Evolutionary conservation across 192 early-diverging fungal species (phyloP).

Genomic region (Coemansia sp.): DNA sequence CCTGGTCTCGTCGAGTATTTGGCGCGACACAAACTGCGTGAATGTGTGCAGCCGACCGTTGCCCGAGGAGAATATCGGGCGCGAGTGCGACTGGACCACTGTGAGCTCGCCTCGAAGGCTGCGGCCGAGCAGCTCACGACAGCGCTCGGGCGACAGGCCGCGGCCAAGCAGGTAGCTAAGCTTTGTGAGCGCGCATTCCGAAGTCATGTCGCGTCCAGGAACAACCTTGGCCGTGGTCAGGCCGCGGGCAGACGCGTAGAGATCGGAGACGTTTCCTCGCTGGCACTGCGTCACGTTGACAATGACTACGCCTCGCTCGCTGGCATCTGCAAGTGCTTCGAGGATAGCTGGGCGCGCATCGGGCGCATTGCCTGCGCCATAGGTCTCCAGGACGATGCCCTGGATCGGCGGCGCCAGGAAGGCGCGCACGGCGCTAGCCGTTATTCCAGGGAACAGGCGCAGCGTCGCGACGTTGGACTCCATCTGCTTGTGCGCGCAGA

Average conservation of each 20-base stretch:
- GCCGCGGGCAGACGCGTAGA: constrained; percentile 87
- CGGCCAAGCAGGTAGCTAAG: constrained; percentile 88
- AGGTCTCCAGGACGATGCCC: constrained; percentile 94
- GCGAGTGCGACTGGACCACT: constrained; percentile 40
- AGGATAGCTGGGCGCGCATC: constrained; percentile 83
- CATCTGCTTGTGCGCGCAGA: constrained; percentile 80
- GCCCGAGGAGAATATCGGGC: constrained; percentile 43
- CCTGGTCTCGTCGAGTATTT: constrained; percentile 49
- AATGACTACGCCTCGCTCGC: constrained; percentile 90
- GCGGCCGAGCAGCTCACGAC: constrained; percentile 75
- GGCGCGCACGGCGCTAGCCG: constrained; percentile 77
- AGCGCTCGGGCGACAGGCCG: constrained; percentile 58
- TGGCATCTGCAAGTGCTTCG: constrained; percentile 77
- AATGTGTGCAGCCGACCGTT: constrained; percentile 42
- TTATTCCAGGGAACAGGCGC: constrained; percentile 93
- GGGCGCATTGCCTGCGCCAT: constrained; percentile 95
- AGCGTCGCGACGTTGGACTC: constrained; percentile 84
- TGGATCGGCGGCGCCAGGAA: constrained; percentile 82
- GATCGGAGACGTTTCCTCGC: constrained; percentile 80
- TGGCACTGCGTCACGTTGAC: constrained; percentile 92
- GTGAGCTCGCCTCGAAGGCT: constrained; percentile 95
- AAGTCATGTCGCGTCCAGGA: constrained; percentile 92
- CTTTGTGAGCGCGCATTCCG: constrained; percentile 94
- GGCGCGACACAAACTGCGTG: constrained; percentile 50
- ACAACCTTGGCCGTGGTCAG: constrained; percentile 77